A percentile compares a stretch with the other conserved stretches of the same genome.
phyloP scores from a whole-genome alignment of 805 yeast genomes.

The Kuraishia borneana region DNA sequence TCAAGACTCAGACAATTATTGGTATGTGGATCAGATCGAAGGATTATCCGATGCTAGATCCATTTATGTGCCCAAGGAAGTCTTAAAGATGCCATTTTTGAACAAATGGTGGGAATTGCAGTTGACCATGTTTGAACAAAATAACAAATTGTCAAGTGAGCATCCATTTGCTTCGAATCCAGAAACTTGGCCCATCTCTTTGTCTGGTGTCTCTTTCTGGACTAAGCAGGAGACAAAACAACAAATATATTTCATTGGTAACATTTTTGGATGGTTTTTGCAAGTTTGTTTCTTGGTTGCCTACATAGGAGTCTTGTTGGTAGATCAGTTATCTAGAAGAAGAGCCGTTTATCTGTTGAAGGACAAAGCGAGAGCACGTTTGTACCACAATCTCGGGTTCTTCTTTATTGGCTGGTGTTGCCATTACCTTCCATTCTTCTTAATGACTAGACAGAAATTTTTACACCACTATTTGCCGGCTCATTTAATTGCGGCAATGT shows the following conservation, averaged over 20 bases:
- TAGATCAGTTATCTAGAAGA: slow-evolving; percentile 70
- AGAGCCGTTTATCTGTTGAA: slow-evolving; percentile 52
- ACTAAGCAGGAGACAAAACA: slow-evolving; percentile 50
- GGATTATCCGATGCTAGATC: slow-evolving; percentile 55
- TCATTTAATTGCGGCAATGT: slow-evolving; percentile 75
- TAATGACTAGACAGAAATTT: slow-evolving; percentile 90
- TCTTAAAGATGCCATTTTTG: slow-evolving; percentile 59
- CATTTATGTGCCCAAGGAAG: slow-evolving; percentile 50
- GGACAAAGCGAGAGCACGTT: slow-evolving; percentile 51
- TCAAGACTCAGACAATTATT: slow-evolving; percentile 52
- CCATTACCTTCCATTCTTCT: slow-evolving; percentile 84
- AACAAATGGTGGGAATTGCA: slow-evolving; percentile 88
- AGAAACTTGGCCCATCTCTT: slow-evolving; percentile 78
- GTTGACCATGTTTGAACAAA: slow-evolving; percentile 79
- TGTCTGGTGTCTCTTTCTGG: slow-evolving; percentile 95
- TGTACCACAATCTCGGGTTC: slow-evolving; percentile 75
- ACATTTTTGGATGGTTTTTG: slow-evolving; percentile 84
- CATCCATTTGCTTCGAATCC: slow-evolving; percentile 97
- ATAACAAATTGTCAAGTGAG: slow-evolving; percentile 73
- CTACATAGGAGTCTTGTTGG: slow-evolving; percentile 51
- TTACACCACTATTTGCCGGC: slow-evolving; percentile 95
- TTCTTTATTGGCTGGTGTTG: slow-evolving; percentile 79
- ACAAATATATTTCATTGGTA: slow-evolving; percentile 89
- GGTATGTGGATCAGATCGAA: slow-evolving; percentile 67
- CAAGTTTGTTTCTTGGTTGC: slow-evolving; percentile 55